Evolutionary conservation across 148 eudicot species (phyloP).

Genomic region (Heliosperma pusillum): DNA sequence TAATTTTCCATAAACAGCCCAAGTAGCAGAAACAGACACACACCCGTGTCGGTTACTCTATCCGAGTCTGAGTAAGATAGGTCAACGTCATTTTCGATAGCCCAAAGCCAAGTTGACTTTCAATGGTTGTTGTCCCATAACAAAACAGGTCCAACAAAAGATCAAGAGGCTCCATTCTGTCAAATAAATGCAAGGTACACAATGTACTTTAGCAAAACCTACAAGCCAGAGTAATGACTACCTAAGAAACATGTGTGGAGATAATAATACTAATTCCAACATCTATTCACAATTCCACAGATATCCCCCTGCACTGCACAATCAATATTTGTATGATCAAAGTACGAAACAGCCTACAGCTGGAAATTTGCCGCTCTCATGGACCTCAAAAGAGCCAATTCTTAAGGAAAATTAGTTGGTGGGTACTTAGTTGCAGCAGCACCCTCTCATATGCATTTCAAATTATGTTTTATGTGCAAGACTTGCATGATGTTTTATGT

Average conservation of each 20-base stretch:
- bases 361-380: background rate
- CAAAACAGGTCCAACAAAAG: background rate
- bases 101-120: no score
- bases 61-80: background rate
- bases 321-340: no score
- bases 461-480: background rate
- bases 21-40: no score
- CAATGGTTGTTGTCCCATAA: background rate
- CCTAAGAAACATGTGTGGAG: no score
- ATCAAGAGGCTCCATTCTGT: no score
- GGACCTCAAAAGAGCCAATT: background rate
- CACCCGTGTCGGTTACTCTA: background rate
- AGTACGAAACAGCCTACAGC: background rate
- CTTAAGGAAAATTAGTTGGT: background rate
- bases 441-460: background rate
- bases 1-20: background rate
- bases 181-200: no score
- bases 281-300: no score
- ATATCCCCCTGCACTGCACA: no score
- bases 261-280: no score
- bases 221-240: no score
- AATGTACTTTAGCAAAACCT: no score
- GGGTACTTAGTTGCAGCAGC: background rate
- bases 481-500: background rate
- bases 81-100: background rate